phyloP scores from a whole-genome alignment of 768 basidiomycete species.

The Calvatia gigantea region DNA sequence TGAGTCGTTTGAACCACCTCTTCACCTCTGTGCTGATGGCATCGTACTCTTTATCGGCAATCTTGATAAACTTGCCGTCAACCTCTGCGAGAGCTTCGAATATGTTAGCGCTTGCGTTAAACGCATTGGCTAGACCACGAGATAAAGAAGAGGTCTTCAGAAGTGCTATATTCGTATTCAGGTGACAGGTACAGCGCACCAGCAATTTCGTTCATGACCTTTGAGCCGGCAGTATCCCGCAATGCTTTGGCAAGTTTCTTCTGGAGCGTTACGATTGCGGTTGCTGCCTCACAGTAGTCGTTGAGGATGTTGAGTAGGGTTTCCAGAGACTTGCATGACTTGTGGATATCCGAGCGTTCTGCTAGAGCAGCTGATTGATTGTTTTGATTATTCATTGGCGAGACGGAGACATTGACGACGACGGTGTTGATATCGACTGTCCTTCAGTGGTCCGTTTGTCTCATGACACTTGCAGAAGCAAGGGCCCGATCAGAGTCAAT shows the following conservation, averaged over 20 bases:
- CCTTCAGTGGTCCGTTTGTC: no score
- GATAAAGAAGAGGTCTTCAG: slow-evolving; percentile 10
- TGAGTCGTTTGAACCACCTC: slow-evolving; percentile 85
- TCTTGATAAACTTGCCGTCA: slow-evolving; percentile 70
- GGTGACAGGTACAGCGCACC: slow-evolving; percentile 37
- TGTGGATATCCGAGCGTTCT: slow-evolving; percentile 74
- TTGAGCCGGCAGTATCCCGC: slow-evolving; percentile 59
- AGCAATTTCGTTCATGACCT: slow-evolving; percentile 58
- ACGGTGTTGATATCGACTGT: no score
- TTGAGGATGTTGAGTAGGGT: slow-evolving; percentile 60
- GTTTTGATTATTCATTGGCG: background rate
- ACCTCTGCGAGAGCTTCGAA: slow-evolving; percentile 72
- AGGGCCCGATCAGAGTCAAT: slow-evolving; percentile 1
- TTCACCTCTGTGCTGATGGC: slow-evolving; percentile 62
- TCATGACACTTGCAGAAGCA: no score
- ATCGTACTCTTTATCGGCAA: slow-evolving; percentile 73
- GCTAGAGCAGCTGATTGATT: slow-evolving; percentile 19
- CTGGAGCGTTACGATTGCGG: slow-evolving; percentile 58
- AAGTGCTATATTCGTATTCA: background rate
- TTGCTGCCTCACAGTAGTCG: slow-evolving; percentile 73
- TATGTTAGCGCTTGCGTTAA: slow-evolving; percentile 58
- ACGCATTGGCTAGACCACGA: slow-evolving; percentile 52
- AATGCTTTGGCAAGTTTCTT: slow-evolving; percentile 74
- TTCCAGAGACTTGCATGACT: slow-evolving; percentile 76
- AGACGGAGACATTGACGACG: slow-evolving; percentile 6